Percentiles rank a stretch among this genome's conserved stretches.
Evolutionary conservation across 768 basidiomycete genomes (phyloP).

Genomic region (Russula sp.): DNA sequence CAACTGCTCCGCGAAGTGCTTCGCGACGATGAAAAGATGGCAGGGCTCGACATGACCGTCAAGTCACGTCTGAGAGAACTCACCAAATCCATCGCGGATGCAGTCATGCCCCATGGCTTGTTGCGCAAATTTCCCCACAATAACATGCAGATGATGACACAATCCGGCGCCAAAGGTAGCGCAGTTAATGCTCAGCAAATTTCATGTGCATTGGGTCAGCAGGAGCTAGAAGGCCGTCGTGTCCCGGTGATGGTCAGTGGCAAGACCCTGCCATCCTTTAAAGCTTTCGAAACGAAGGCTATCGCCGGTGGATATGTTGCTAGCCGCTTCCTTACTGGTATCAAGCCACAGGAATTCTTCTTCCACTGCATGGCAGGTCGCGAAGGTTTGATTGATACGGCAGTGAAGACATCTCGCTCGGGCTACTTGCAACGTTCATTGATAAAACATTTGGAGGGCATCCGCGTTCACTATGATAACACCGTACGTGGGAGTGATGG

Average conservation of each 20-base stretch:
- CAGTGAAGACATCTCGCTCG: constrained; percentile 97
- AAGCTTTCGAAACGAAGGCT: constrained; percentile 94
- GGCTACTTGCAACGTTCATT: constrained; percentile 97
- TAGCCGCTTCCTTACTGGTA: constrained; percentile 96
- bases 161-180: constrained; percentile 96
- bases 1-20: constrained; percentile 83
- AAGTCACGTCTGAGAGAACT: constrained; percentile 81
- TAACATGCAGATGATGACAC: constrained; percentile 99
- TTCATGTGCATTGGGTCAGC: constrained; percentile 95
- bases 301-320: constrained; percentile 98
- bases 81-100: constrained; percentile 84
- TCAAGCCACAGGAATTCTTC: constrained; percentile 98
- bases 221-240: constrained; percentile 96
- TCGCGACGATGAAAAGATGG: constrained; percentile 95
- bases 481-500: constrained; percentile 94
- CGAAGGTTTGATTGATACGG: constrained; percentile 98
- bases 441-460: constrained; percentile 97
- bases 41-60: constrained; percentile 88
- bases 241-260: constrained; percentile 99
- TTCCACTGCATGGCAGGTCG: constrained; percentile 99
- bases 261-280: constrained; percentile 96
- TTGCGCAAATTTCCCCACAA: constrained; percentile 94
- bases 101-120: constrained; percentile 78
- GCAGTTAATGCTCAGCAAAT: constrained; percentile 97
- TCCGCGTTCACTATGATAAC: constrained; percentile 95